Percentiles rank a stretch among this genome's conserved stretches.
Evolutionary conservation across 371 early-diverging fungal species (phyloP).

Genomic region (Rhizomucor pusillus): DNA sequence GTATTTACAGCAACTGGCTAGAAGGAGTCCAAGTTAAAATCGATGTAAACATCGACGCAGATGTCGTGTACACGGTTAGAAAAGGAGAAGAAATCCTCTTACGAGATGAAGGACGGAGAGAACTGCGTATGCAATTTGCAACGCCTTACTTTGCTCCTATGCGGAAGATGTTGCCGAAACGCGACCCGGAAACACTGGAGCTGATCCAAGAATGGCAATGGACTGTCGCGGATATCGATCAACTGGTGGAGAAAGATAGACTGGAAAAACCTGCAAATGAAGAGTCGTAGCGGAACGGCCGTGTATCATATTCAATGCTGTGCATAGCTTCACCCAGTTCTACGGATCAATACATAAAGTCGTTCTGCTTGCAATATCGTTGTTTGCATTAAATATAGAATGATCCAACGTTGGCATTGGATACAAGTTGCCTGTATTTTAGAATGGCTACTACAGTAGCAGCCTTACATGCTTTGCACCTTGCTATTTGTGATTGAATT

Average conservation of each 20-base stretch:
- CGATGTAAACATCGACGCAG: slow-evolving; percentile 56
- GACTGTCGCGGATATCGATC: slow-evolving; percentile 58
- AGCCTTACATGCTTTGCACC: no score
- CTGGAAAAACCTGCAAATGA: slow-evolving; percentile 20
- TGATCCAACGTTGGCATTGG: no score
- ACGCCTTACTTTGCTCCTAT: slow-evolving; percentile 60
- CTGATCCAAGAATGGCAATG: slow-evolving; percentile 58
- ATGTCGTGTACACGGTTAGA: slow-evolving; percentile 40
- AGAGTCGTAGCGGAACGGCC: no score
- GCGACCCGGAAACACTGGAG: slow-evolving; percentile 48
- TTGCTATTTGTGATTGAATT: no score
- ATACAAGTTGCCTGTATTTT: no score
- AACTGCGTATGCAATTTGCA: slow-evolving; percentile 51
- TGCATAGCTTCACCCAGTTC: no score
- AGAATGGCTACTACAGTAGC: no score
- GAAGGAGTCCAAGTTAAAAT: slow-evolving; percentile 55
- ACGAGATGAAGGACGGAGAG: slow-evolving; percentile 50
- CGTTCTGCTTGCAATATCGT: no score
- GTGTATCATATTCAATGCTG: no score
- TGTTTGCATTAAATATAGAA: no score
- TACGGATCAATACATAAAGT: no score
- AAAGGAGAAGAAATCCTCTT: slow-evolving; percentile 21
- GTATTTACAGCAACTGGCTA: slow-evolving; percentile 43
- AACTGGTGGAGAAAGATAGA: slow-evolving; percentile 52
- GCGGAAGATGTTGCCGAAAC: slow-evolving; percentile 45